Evolutionary conservation across 805 yeast species (phyloP).

Genomic region (Wickerhamomyces ciferrii): DNA sequence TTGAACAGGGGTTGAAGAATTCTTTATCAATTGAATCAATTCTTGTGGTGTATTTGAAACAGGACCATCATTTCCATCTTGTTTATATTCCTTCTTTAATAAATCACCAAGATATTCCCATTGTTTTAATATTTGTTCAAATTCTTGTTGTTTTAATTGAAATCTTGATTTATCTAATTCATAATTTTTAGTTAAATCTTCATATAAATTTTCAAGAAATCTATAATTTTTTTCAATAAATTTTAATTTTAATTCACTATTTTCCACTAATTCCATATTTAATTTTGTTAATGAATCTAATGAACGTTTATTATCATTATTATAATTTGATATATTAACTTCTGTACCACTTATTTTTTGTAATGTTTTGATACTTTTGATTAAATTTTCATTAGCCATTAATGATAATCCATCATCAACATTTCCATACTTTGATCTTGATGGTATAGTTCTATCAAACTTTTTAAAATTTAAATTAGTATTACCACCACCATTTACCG

Average conservation of each 20-base stretch:
- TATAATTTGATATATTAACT: neutral
- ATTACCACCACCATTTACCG: too few relatives aligned
- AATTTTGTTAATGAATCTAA: constrained; percentile 2
- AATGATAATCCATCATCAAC: too few relatives aligned
- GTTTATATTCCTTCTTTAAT: neutral
- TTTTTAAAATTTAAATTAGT: too few relatives aligned
- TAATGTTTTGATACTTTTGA: neutral
- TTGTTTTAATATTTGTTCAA: neutral
- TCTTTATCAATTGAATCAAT: too few relatives aligned
- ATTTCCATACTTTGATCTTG: too few relatives aligned
- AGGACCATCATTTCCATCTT: too few relatives aligned
- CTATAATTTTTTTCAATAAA: constrained; percentile 19
- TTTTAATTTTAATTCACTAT: constrained; percentile 11
- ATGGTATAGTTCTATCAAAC: too few relatives aligned
- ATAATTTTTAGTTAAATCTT: constrained; percentile 1
- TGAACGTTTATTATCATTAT: neutral
- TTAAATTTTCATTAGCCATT: neutral
- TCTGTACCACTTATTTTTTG: neutral
- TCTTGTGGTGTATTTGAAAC: neutral
- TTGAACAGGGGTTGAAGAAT: neutral
- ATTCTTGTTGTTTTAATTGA: neutral
- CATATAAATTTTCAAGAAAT: constrained; percentile 15
- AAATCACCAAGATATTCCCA: neutral
- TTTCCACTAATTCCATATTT: constrained; percentile 10
- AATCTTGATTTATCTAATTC: neutral